These are phyloP conservation scores for Endocarpon pusillum DNA, from an alignment of 495 filamentous ascomycete species.

Conservation along the genomic window DNA sequence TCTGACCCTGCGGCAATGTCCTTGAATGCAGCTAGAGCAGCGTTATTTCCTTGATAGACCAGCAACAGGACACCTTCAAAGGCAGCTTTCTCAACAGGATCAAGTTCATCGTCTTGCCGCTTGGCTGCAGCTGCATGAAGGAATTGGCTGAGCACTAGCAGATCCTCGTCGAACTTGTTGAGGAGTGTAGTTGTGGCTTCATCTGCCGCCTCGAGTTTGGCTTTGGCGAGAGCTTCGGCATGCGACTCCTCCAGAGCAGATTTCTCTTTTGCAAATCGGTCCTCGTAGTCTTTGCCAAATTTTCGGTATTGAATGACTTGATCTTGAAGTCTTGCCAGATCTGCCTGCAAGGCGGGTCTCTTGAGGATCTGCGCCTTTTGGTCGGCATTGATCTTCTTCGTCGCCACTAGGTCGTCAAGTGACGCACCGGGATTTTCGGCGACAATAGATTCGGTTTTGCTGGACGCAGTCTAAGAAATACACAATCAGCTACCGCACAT, in stretches of 20 bases:
- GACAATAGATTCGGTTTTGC: conserved; percentile 63
- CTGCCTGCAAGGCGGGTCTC: conserved; percentile 70
- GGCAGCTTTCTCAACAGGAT: conserved; percentile 57
- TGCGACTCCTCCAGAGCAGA: conserved; percentile 51
- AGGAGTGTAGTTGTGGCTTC: conserved; percentile 44
- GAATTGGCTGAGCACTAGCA: conserved; percentile 62
- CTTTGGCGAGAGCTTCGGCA: conserved; percentile 53
- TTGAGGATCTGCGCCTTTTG: conserved; percentile 78
- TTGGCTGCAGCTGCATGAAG: conserved; percentile 60
- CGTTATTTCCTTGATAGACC: conserved; percentile 73
- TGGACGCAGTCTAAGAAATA: conserved; percentile 38
- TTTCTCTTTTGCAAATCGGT: conserved; percentile 49
- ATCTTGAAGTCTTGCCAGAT: conserved; percentile 61
- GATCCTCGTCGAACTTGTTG: conserved; percentile 29
- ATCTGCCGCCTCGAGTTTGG: conserved; percentile 43
- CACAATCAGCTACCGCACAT: conserved; percentile 1
- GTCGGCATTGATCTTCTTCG: conserved; percentile 80
- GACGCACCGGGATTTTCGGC: conserved; percentile 57
- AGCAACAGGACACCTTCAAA: conserved; percentile 79
- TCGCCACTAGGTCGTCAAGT: conserved; percentile 66
- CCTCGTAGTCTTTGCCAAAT: conserved; percentile 60
- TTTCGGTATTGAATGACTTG: conserved; percentile 72
- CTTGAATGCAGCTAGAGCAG: conserved; percentile 64
- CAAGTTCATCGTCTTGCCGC: conserved; percentile 44
- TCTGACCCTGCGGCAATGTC: conserved; percentile 70